These are phyloP conservation scores for Zygoascus hellenicus DNA, from an alignment of 1,139 yeast species.

Conservation along the genomic window DNA sequence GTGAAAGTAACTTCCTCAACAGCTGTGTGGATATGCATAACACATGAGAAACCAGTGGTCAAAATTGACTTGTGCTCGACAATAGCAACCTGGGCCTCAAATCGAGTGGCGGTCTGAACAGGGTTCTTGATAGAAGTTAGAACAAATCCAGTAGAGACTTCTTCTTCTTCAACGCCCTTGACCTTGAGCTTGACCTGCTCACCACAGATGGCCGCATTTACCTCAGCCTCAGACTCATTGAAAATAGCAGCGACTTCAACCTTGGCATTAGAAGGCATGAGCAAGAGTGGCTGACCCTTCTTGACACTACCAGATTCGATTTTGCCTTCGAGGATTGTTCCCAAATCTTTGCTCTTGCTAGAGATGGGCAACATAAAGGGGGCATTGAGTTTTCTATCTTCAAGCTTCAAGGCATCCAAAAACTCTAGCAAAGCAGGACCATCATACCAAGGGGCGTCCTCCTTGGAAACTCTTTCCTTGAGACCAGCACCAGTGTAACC, in stretches of 20 bases:
- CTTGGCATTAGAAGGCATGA: slow-evolving; percentile 86
- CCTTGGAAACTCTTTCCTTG: slow-evolving; percentile 70
- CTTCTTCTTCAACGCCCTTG: slow-evolving; percentile 97
- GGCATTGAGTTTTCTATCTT: slow-evolving; percentile 81
- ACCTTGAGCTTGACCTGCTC: slow-evolving; percentile 93
- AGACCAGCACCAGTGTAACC: slow-evolving; percentile 97
- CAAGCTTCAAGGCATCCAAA: slow-evolving; percentile 75
- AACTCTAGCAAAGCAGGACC: slow-evolving; percentile 91
- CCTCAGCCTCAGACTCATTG: slow-evolving; percentile 95
- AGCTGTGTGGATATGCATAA: slow-evolving; percentile 98
- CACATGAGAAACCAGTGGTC: slow-evolving; percentile 95
- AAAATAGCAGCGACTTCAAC: slow-evolving; percentile 83
- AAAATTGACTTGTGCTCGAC: slow-evolving; percentile 91
- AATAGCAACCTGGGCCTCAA: slow-evolving; percentile 95
- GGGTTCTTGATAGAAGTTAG: slow-evolving; percentile 82
- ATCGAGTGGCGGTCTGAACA: slow-evolving; percentile 81
- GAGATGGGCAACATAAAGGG: slow-evolving; percentile 97
- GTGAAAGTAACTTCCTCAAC: slow-evolving; percentile 88
- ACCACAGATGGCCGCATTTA: slow-evolving; percentile 85
- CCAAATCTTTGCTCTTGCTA: slow-evolving; percentile 92
- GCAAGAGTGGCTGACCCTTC: slow-evolving; percentile 65
- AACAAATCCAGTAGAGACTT: slow-evolving; percentile 85
- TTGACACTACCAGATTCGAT: slow-evolving; percentile 91
- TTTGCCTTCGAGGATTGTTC: slow-evolving; percentile 96
- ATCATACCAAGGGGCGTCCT: slow-evolving; percentile 83